Conservation (phyloP, 805 yeast genomes). For the Metschnikowia bowlesiae region DNA sequence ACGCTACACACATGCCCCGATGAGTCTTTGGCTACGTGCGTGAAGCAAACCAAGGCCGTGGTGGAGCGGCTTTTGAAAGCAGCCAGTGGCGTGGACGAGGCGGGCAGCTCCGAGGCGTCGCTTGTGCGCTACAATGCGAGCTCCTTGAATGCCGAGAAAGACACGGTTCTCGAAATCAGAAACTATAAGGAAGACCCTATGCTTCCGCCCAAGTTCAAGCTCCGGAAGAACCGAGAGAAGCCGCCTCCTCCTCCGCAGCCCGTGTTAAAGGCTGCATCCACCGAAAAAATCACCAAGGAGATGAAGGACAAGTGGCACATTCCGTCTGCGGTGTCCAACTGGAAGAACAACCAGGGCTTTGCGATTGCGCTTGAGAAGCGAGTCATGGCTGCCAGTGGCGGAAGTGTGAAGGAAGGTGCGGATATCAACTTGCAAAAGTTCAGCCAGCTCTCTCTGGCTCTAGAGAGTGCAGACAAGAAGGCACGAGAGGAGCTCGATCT, state of each 20-base stretch:
- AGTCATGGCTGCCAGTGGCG: constrained; percentile 47
- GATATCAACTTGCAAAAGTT: constrained; percentile 53
- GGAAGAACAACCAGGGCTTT: constrained; percentile 93
- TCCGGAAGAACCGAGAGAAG: constrained; percentile 63
- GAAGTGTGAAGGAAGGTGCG: constrained; percentile 25
- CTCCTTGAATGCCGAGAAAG: constrained; percentile 9
- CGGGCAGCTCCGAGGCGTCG: constrained; percentile 12
- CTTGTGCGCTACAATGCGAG: constrained; percentile 19
- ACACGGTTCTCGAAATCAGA: constrained; percentile 52
- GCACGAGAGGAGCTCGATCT: constrained; percentile 27
- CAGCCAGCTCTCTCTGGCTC: constrained; percentile 62
- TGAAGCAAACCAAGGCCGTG: constrained; percentile 53
- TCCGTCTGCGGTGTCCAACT: constrained; percentile 88
- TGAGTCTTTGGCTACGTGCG: constrained; percentile 42
- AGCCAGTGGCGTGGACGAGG: constrained; percentile 22
- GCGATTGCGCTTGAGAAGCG: constrained; percentile 78
- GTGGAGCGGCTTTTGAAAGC: constrained; percentile 48
- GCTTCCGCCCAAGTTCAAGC: constrained; percentile 73
- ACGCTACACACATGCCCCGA: constrained; percentile 39
- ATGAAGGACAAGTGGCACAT: constrained; percentile 81
- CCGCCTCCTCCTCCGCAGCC: constrained; percentile 65
- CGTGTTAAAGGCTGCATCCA: constrained; percentile 49
- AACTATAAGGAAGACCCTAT: constrained; percentile 76
- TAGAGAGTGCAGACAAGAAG: constrained; percentile 38
- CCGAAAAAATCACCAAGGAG: constrained; percentile 57